phyloP scores from a whole-genome alignment of 306 rosid genomes.

The Casuarina cunninghamiana region DNA sequence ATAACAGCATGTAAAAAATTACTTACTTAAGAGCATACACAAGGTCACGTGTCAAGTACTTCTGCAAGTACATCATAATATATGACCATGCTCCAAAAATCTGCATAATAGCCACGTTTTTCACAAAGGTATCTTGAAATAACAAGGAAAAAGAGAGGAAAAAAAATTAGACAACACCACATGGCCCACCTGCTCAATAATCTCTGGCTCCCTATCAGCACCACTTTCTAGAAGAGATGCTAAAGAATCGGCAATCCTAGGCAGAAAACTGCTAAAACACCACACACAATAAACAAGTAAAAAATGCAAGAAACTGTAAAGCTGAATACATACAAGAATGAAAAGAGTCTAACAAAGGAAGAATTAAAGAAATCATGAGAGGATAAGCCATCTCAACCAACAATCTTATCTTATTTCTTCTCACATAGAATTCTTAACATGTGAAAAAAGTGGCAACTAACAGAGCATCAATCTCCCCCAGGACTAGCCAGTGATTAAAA shows the following conservation, averaged over 20 bases:
- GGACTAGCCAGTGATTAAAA: neutral
- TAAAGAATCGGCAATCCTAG: slow-evolving; percentile 61
- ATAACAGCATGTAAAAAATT: slow-evolving; percentile 5
- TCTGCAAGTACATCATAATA: slow-evolving; percentile 82
- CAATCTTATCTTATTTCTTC: neutral
- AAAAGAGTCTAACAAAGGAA: neutral
- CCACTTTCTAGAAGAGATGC: slow-evolving; percentile 76
- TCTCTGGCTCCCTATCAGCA: slow-evolving; percentile 85
- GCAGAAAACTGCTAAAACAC: slow-evolving; percentile 55
- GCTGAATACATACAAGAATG: neutral
- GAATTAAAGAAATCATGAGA: slow-evolving; percentile 13
- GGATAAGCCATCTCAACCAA: neutral
- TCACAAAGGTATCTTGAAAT: slow-evolving; percentile 18
- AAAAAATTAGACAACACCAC: slow-evolving; percentile 12
- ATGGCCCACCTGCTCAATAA: slow-evolving; percentile 73
- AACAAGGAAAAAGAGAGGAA: neutral
- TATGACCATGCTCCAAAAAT: slow-evolving; percentile 79
- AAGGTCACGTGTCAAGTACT: slow-evolving; percentile 58
- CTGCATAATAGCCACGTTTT: slow-evolving; percentile 45
- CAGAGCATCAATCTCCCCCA: neutral
- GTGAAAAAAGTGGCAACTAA: slow-evolving; percentile 12
- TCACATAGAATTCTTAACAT: neutral
- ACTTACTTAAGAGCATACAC: slow-evolving; percentile 72
- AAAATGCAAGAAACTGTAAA: slow-evolving; percentile 10
- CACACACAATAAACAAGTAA: slow-evolving; percentile 27